Evolutionary conservation across 345 rosid genomes (phyloP), one percentile per base, ranked within the genome.

Genomic region (Bretschneidera sinensis): DNA sequence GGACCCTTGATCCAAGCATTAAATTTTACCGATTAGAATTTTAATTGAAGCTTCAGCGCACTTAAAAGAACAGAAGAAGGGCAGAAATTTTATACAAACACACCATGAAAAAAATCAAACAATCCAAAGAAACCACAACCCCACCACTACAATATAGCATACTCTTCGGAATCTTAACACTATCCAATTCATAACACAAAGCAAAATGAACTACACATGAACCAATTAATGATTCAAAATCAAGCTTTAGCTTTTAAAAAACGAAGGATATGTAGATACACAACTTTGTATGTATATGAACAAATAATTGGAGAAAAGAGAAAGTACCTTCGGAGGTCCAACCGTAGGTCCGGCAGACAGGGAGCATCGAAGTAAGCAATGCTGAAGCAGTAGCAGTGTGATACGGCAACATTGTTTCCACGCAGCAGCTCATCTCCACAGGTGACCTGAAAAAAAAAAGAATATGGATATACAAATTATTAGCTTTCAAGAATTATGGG

Each of bases 301-400:
- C 45, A 14, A 39, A 39, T 4, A 39, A 39, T 7, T 43, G 70
- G 68, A 70, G 69, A 57, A 61, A 50, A 43, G 9, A 47, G 10
- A 21, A 60, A 33, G 28, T 77, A 89, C 97, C 92, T 79, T 85
- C 86, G 31, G 72, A 50, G 4, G 77, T 83, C 92, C 91, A 88
- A 34, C 79, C 65, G 54, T 65, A 74, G 72, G 79, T 65, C 50
- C 80, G 76, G 43, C 70, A 85, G 24, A 73, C 83, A 10, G 95
- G 80, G 11, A 88, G 86, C 98, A 78, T 86, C 21, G 96, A 88
- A 76, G 79, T 88, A 56, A 92, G 87, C 78, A 92, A 76, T 7
- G 98, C 87, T 1, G 95, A 83, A 47, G 98, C 91, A 24, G 91
- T 92, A 51, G 84, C 96, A 7, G 92, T 79, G 75, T 92, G 95